Evolutionary conservation across 169 alveolate genomes (phyloP).

Genomic region (Amoebophrya sp.): DNA sequence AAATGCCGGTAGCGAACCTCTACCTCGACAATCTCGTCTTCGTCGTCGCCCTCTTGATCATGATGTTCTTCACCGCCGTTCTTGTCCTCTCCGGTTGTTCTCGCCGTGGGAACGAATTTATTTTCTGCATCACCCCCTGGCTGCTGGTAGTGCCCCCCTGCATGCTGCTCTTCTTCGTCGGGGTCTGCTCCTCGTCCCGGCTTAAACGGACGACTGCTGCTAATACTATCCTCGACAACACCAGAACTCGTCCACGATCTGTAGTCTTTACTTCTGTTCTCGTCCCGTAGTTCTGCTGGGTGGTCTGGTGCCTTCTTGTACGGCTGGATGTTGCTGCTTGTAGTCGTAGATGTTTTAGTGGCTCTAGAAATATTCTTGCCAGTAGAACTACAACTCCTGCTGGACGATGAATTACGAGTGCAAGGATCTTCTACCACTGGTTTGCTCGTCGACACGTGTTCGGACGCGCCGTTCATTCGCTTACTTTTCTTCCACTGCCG

Average conservation of each 20-base stretch:
- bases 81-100: neutral
- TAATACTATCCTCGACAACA: too few species aligned
- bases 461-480: too few species aligned
- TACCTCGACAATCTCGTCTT: neutral
- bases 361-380: neutral
- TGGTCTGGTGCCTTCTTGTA: neutral
- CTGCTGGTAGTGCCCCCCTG: neutral
- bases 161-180: neutral
- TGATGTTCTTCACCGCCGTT: neutral
- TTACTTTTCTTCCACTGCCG: too few species aligned
- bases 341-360: neutral
- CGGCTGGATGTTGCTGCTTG: neutral
- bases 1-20: neutral
- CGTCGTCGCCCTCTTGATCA: neutral
- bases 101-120: neutral
- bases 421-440: too few species aligned
- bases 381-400: too few species aligned
- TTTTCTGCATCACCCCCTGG: neutral
- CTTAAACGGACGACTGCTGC: too few species aligned
- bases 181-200: neutral
- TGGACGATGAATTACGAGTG: too few species aligned
- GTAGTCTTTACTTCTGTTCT: neutral
- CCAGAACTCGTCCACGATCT: neutral
- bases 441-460: too few species aligned
- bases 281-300: neutral